Percentiles rank a stretch among this genome's conserved stretches.
phyloP scores from a whole-genome alignment of 2,329 filamentous ascomycete species.

The Parascedosporium putredinis region DNA sequence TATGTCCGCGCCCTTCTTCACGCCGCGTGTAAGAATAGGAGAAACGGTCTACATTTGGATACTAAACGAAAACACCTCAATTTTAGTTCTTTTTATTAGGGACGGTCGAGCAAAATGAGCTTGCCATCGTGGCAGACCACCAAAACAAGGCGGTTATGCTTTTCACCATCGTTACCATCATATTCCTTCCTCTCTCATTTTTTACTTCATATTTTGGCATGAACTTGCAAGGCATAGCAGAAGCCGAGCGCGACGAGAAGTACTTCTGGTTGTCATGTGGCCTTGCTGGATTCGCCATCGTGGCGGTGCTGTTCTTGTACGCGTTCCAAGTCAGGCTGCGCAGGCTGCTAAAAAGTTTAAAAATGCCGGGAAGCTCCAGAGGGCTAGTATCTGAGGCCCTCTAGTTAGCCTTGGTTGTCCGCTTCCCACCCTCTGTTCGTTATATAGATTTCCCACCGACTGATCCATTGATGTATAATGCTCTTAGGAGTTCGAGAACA shows the following conservation, averaged over 20 bases:
- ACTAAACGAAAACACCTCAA: neutral
- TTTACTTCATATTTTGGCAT: conserved; percentile 57
- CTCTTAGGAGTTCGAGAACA: too few relatives aligned
- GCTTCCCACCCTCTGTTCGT: too few relatives aligned
- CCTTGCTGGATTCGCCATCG: neutral
- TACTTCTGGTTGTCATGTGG: neutral
- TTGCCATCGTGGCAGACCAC: conserved; percentile 1
- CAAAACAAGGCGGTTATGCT: conserved; percentile 39
- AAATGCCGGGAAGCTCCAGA: neutral
- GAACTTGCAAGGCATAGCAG: conserved; percentile 29
- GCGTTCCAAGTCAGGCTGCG: neutral
- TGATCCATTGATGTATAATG: too few relatives aligned
- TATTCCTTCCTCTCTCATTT: conserved; percentile 57
- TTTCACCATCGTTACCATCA: conserved; percentile 53
- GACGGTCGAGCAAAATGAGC: neutral
- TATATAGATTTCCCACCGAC: too few relatives aligned
- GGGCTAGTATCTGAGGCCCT: neutral
- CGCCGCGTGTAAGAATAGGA: neutral
- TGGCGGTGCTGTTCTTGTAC: neutral
- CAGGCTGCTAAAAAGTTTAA: neutral
- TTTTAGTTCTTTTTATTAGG: neutral
- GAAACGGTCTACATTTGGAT: too few relatives aligned
- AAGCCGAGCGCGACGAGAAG: neutral
- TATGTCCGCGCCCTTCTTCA: neutral
- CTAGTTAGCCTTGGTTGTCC: too few relatives aligned